phyloP scores from a whole-genome alignment of 2,329 filamentous ascomycete species.

The Keithomyces neogunnii region DNA sequence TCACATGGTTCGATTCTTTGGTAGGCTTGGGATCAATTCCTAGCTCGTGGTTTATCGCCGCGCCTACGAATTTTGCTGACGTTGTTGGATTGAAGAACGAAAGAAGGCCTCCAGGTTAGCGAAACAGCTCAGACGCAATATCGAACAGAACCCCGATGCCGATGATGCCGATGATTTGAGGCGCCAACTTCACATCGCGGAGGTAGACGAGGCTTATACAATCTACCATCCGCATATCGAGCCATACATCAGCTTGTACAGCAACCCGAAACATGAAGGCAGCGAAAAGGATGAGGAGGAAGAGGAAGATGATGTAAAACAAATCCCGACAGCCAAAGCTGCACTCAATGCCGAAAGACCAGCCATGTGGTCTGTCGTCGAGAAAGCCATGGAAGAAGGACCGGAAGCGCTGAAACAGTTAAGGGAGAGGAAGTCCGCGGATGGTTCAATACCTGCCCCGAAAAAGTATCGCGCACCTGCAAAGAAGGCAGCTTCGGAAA shows the following conservation, averaged over 20 bases:
- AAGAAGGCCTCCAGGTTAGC: conserved; percentile 62
- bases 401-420: conserved; percentile 41
- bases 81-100: conserved; percentile 40
- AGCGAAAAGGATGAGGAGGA: conserved; percentile 34
- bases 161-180: conserved; percentile 44
- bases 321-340: conserved; percentile 31
- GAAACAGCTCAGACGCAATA: conserved; percentile 54
- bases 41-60: background rate
- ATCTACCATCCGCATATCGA: conserved; percentile 63
- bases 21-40: conserved; percentile 29
- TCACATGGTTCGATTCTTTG: conserved; percentile 80
- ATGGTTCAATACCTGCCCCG: conserved; percentile 6
- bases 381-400: conserved; percentile 53
- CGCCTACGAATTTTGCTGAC: conserved; percentile 6
- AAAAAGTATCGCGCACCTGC: conserved; percentile 9
- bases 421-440: conserved; percentile 39
- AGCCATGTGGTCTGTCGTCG: conserved; percentile 61
- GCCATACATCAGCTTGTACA: conserved; percentile 59
- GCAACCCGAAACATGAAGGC: conserved; percentile 22
- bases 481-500: background rate
- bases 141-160: conserved; percentile 41
- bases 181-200: conserved; percentile 53
- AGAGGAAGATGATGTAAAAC: conserved; percentile 27
- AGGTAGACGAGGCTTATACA: conserved; percentile 71
- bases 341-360: conserved; percentile 38